Evolutionary conservation across 2,329 filamentous ascomycete species (phyloP), one percentile per base, ranked within the genome.

Genomic region (Pseudogymnoascus sp.): DNA sequence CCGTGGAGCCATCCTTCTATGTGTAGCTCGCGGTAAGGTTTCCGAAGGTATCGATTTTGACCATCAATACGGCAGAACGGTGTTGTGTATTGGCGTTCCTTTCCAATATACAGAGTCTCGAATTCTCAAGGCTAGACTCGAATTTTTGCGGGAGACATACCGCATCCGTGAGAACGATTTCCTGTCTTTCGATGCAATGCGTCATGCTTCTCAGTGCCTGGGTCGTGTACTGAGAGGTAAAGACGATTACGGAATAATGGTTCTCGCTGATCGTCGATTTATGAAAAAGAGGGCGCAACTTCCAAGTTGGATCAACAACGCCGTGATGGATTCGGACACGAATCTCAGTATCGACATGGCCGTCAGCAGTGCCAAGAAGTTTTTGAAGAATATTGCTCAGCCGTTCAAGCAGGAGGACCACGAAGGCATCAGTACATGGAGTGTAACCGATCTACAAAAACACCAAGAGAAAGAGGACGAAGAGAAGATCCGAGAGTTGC

Each of bases 181-280:
- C 73, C 78, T 99, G 8, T 97, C 95, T 18, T 99, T 99, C 80
- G 95, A 99, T 73, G 95, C 95, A 21, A 99, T 99, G 93, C 87
- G 95, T n/a, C 95, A 99, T 74, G 95, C 95, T 12, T 93, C 95
- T 0, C 95, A 99, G 74, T 99, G 95, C 72, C 81, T 99, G 1
- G 96, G 95, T 12, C 93, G 95, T 73, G 95, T 99, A 46, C 80
- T 99, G 66, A 84, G 95, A 70, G 95, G 95, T 23, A 99, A 99
- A 75, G 96, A 99, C 73, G 95, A 99, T 76, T 99, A 99, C 75
- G 95, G 95, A n/a, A 91, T 99, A 79, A 99, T 99, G 95, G 93
- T 99, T 4, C 82, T 99, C 28, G 95, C 96, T 1, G 95, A 99
- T 75, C 88, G 91, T 44, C 86, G 95, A 16, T 99, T 97, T 75